Conservation (phyloP, 805 yeast species). For the Tetrapisispora fleetii region DNA sequence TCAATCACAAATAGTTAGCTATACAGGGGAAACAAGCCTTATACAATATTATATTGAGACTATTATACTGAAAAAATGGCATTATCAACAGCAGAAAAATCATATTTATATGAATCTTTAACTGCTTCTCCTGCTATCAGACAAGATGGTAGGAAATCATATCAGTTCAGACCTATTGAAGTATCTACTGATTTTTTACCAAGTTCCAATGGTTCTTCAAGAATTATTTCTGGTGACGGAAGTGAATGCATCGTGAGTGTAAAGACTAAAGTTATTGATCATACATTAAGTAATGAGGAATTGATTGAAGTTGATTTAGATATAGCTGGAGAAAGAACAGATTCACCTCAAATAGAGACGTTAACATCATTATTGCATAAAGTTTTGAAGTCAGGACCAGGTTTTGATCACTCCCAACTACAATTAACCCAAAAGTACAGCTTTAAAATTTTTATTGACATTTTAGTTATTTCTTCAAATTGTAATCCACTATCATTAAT, state of each 20-base stretch:
- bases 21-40: no score
- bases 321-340: slow-evolving; percentile 71
- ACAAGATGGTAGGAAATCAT: slow-evolving; percentile 71
- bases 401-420: slow-evolving; percentile 42
- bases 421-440: slow-evolving; percentile 65
- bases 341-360: slow-evolving; percentile 56
- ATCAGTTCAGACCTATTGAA: slow-evolving; percentile 80
- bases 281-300: slow-evolving; percentile 36
- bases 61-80: slow-evolving; percentile 37
- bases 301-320: slow-evolving; percentile 71
- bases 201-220: slow-evolving; percentile 84
- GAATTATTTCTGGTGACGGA: slow-evolving; percentile 80
- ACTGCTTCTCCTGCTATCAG: slow-evolving; percentile 50
- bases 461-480: slow-evolving; percentile 63
- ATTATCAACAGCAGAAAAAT: slow-evolving; percentile 66
- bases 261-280: slow-evolving; percentile 69
- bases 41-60: no score
- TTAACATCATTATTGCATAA: slow-evolving; percentile 46
- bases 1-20: no score
- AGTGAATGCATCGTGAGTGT: slow-evolving; percentile 88
- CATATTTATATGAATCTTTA: slow-evolving; percentile 69
- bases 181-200: slow-evolving; percentile 75
- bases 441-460: slow-evolving; percentile 70
- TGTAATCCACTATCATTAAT: slow-evolving; percentile 75
- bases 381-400: slow-evolving; percentile 14